Evolutionary conservation across 208 protist species (phyloP), one percentile per base, ranked within the genome.

Genomic region (Trypanosoma cruzi): DNA sequence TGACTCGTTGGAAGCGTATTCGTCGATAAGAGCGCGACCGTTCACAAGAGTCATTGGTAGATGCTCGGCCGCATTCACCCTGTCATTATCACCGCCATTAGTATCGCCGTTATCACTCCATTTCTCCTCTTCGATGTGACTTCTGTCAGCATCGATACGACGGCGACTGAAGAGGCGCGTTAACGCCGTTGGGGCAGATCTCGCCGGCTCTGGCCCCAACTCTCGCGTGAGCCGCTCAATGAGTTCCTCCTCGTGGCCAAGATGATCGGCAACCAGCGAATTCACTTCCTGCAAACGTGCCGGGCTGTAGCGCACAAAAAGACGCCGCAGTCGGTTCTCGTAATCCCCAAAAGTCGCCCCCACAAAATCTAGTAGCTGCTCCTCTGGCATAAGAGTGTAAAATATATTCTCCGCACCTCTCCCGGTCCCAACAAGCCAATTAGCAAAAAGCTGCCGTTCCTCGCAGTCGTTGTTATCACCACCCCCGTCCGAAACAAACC

Each of bases 221-320:
- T 57, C 46, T 11, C 11, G 11, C 18, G 37, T 29, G 40, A 73
- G 56, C 8, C 18, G 7, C 13, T 37, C 56, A 40, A 73, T 37
- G 2, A 73, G 36, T 20, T 58, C 53, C 13, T 73, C 67, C 57
- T 73, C 67, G 3, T 36, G 28, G 0, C 57, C 57, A 28, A 20
- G 14, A 44, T 73, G 16, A 6, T 42, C n/a, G 0, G 24, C 42
- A 36, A 73, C 16, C 16, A 73, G 40, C 11, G 0, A 5, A 8
- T 26, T n/a, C 26, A 73, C 67, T 26, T 48, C 31, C 11, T 26
- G 49, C 13, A 73, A 26, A 2, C 52, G 59, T 57, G 32, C 0
- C 13, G 67, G 67, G 28, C 34, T 31, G 29, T 73, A 65, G 26
- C 67, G 67, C 24, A 73, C 67, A 73, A 73, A 64, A 20, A 73